phyloP scores from a whole-genome alignment of 2,329 filamentous ascomycete genomes.

The Ascochyta lentis region DNA sequence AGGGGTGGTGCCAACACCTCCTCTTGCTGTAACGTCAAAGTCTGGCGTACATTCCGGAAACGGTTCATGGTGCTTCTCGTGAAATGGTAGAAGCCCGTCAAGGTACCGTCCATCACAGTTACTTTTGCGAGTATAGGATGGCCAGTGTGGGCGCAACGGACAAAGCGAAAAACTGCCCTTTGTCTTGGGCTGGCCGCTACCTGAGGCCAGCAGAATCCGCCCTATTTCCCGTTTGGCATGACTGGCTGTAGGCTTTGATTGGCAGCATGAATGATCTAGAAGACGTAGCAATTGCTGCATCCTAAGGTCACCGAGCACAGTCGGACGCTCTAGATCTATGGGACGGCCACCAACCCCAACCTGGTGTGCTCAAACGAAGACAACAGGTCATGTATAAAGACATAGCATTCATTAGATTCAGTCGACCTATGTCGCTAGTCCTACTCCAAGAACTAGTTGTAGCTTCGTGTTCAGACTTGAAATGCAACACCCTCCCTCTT shows the following conservation, averaged over 20 bases:
- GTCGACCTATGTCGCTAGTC: background rate
- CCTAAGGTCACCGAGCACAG: background rate
- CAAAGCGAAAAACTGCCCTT: too few species aligned
- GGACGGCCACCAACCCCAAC: background rate
- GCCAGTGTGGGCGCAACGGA: too few species aligned
- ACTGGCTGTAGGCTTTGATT: background rate
- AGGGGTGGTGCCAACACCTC: background rate
- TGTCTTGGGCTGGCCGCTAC: too few species aligned
- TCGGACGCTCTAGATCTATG: background rate
- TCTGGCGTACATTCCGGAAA: too few species aligned
- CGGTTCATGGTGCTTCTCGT: too few species aligned
- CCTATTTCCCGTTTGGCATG: background rate
- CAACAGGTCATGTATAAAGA: background rate
- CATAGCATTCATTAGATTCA: background rate
- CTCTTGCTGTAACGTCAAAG: too few species aligned
- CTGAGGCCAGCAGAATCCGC: background rate
- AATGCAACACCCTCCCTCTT: constrained; percentile 81
- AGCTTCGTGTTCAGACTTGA: constrained; percentile 42
- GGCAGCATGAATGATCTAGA: background rate
- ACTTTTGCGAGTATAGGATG: too few species aligned
- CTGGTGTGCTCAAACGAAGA: background rate
- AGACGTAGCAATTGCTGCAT: background rate
- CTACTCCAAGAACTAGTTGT: background rate
- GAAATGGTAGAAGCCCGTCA: too few species aligned
- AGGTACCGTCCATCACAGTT: too few species aligned